Evolutionary conservation across 1,139 yeast species (phyloP).

Genomic region (Candida tropicalis): DNA sequence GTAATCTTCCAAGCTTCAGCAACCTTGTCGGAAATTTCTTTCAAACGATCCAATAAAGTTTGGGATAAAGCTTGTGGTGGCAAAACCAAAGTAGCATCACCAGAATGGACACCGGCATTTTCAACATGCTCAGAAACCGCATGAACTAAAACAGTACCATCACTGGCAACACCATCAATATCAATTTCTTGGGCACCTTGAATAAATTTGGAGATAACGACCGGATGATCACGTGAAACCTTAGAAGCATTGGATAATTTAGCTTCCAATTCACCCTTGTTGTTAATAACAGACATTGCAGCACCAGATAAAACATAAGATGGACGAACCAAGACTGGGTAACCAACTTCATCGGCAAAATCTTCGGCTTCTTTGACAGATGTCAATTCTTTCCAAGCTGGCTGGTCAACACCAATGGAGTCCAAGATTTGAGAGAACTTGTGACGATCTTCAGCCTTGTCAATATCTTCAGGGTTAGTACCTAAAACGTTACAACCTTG

Average conservation of each 20-base stretch:
- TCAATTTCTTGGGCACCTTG: slow-evolving; percentile 97
- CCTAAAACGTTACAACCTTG: slow-evolving; percentile 89
- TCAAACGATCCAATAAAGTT: slow-evolving; percentile 60
- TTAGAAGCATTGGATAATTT: slow-evolving; percentile 86
- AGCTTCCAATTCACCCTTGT: slow-evolving; percentile 73
- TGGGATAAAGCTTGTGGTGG: slow-evolving; percentile 83
- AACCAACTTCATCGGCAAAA: slow-evolving; percentile 86
- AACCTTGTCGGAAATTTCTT: slow-evolving; percentile 88
- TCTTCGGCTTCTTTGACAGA: slow-evolving; percentile 81
- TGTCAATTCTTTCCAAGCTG: slow-evolving; percentile 95
- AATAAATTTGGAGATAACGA: slow-evolving; percentile 93
- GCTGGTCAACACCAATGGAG: slow-evolving; percentile 90
- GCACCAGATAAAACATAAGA: slow-evolving; percentile 98
- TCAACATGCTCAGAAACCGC: slow-evolving; percentile 98
- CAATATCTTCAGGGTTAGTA: slow-evolving; percentile 93
- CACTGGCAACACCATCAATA: slow-evolving; percentile 91
- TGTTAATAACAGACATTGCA: slow-evolving; percentile 92
- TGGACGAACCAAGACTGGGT: slow-evolving; percentile 97
- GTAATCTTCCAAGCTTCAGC: slow-evolving; percentile 95
- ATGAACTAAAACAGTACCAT: slow-evolving; percentile 88
- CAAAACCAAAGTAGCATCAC: slow-evolving; percentile 93
- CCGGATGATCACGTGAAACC: slow-evolving; percentile 95
- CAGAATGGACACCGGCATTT: slow-evolving; percentile 98
- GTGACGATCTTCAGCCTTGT: slow-evolving; percentile 97
- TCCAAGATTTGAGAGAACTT: slow-evolving; percentile 94